phyloP scores from a whole-genome alignment of 1,284 basidiomycete genomes.

The Ustilago cynodontis region DNA sequence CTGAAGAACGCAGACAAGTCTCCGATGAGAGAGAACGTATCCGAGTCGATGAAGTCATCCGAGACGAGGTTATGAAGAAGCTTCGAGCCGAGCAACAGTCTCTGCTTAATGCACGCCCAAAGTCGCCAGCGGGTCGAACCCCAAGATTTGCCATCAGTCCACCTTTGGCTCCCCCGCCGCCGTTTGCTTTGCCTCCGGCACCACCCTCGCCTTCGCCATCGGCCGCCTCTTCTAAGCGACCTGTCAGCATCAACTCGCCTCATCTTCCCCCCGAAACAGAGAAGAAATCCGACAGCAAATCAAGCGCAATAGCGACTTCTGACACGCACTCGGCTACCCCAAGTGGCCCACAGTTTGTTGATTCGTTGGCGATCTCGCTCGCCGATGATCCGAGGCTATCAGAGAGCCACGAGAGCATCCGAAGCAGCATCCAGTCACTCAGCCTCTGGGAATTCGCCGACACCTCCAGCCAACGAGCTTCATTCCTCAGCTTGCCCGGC shows the following conservation, averaged over 20 bases:
- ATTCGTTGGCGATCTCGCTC: not conserved
- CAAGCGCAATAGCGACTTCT: not conserved
- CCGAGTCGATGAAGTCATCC: conserved; percentile 29
- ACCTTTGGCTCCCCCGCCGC: conserved; percentile 27
- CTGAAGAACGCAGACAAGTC: conserved; percentile 7
- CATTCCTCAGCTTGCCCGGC: conserved; percentile 9
- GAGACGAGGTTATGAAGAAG: conserved; percentile 31
- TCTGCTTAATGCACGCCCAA: not conserved
- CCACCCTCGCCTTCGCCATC: conserved; percentile 3
- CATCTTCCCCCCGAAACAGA: not conserved
- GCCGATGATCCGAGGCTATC: not conserved
- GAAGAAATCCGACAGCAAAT: not conserved
- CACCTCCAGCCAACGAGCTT: not conserved
- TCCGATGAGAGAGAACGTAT: conserved; percentile 14
- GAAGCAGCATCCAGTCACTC: conserved; percentile 17
- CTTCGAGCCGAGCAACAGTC: conserved; percentile 20
- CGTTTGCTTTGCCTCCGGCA: conserved; percentile 30
- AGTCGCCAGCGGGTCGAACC: not conserved
- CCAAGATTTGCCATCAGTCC: conserved; percentile 13
- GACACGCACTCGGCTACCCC: not conserved
- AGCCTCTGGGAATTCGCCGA: conserved; percentile 21
- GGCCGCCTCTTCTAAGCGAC: not conserved
- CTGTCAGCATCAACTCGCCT: not conserved
- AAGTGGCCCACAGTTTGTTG: not conserved
- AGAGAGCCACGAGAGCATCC: conserved; percentile 19